Evolutionary conservation across 306 rosid genomes (phyloP).

Genomic region (Hippophae gyantsensis): DNA sequence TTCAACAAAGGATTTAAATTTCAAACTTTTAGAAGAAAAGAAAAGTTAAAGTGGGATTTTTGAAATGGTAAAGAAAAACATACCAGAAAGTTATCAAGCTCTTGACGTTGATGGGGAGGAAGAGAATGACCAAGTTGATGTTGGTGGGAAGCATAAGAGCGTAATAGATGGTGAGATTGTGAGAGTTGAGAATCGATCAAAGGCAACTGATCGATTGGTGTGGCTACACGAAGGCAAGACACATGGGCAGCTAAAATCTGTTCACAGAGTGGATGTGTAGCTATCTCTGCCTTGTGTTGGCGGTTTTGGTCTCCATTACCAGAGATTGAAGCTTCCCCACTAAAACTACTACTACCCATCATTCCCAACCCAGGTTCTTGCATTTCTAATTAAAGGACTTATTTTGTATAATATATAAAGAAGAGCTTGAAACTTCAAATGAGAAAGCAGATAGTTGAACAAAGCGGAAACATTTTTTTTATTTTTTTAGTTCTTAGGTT

Average conservation of each 20-base stretch:
- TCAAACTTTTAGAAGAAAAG: neutral
- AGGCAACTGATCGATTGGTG: conserved; percentile 91
- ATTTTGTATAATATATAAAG: neutral
- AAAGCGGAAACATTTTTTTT: no score
- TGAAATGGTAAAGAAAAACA: neutral
- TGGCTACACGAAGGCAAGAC: conserved; percentile 82
- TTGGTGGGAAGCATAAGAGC: conserved; percentile 50
- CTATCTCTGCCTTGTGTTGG: conserved; percentile 80
- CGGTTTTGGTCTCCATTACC: conserved; percentile 32
- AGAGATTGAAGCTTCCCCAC: conserved; percentile 20
- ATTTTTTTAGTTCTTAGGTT: no score
- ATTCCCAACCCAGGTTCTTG: conserved; percentile 73
- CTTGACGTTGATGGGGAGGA: conserved; percentile 78
- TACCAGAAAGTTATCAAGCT: conserved; percentile 85
- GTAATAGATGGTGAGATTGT: conserved; percentile 69
- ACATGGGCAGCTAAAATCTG: conserved; percentile 84
- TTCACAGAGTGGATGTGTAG: conserved; percentile 70
- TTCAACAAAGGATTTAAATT: neutral
- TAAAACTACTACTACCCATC: conserved; percentile 31
- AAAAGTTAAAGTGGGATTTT: neutral
- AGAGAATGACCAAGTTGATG: conserved; percentile 51
- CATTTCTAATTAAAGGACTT: conserved; percentile 27
- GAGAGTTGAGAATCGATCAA: conserved; percentile 86
- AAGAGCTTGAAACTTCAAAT: neutral
- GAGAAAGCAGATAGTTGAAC: neutral